Conservation (phyloP, 257 asterid genomes). For the Eucommia ulmoides region DNA sequence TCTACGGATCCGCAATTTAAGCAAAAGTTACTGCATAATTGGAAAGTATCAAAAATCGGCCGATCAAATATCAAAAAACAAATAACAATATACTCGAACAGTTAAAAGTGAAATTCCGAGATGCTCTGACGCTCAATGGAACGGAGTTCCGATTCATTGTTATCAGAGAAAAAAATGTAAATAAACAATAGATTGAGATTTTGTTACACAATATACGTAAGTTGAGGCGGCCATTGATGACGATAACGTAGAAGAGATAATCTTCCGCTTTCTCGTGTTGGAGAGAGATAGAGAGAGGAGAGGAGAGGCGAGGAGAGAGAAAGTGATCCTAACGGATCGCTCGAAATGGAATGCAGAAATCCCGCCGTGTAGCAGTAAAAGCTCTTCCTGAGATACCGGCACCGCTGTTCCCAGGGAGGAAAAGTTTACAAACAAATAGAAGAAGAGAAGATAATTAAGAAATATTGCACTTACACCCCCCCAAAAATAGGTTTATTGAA, state of each 20-base stretch:
- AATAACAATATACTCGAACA: not conserved
- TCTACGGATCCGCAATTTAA: conserved; percentile 25
- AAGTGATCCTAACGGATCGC: conserved; percentile 34
- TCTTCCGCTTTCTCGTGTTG: not conserved
- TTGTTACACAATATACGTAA: not conserved
- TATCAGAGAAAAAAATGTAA: not conserved
- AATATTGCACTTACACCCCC: too few relatives aligned
- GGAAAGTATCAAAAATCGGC: too few relatives aligned
- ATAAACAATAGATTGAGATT: not conserved
- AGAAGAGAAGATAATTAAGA: too few relatives aligned
- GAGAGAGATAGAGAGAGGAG: conserved; percentile 18
- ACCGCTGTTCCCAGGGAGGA: too few relatives aligned
- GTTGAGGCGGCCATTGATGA: not conserved
- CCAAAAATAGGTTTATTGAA: too few relatives aligned
- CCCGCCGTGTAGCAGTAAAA: too few relatives aligned
- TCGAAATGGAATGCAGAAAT: conserved; percentile 30
- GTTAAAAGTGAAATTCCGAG: not conserved
- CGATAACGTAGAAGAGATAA: not conserved
- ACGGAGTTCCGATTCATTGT: not conserved
- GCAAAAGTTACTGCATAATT: too few relatives aligned
- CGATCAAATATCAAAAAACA: not conserved
- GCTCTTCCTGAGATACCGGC: too few relatives aligned
- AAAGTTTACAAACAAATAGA: too few relatives aligned
- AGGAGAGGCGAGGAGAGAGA: conserved; percentile 17
- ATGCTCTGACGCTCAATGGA: not conserved